Base-by-base conservation (phyloP, 345 rosid species). In the Eucalyptus pauciflora region DNA sequence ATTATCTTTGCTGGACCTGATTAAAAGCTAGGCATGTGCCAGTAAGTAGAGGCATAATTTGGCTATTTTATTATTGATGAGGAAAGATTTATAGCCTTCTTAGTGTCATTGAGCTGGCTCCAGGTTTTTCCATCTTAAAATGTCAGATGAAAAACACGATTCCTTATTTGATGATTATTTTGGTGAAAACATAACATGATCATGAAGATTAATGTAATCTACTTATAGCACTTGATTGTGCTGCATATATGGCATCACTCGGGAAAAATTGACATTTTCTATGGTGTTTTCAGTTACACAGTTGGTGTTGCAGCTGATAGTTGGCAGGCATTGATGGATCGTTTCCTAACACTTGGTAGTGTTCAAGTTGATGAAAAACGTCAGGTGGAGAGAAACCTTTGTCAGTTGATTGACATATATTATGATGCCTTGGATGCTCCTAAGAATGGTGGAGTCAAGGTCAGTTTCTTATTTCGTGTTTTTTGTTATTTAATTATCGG, bases 351-450 rank as follows among this genome's bases (percentile, higher is more conserved):
- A 3, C 69, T 95, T 6, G 93, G 94, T 88, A 93, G 91, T 85
- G 92, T 91, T 31, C 87, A 79, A 8, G 62, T 86, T 20, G 80
- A 83, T 12, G 97, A 96, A 94, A 95, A 87, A 89, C 76, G 20
- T 24, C 69, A 29, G 27, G 86, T 94, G 93, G 94, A 88, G 91
- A 46, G 89, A 79, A 95, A 94, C 29, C 89, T 97, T 81, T n/a
- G 41, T 3, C 87, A 49, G 67, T 88, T 96, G 85, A 90, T 95
- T 51, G 93, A 96, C 89, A 86, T 94, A 87, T 96, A 97, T 87
- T 97, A 96, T 89, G 96, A 96, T 89, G 97, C 99, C 86, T 88
- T 97, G 24, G 99, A 96, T 93, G 98, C 98, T 85, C 95, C 96
- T 0, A 96, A 96, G 69, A 94, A 90, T 27, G 89, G 94, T 15